Percentiles rank a stretch among this genome's conserved stretches.
Evolutionary conservation across 805 yeast genomes (phyloP).

Genomic region (Yarrowia sp.): DNA sequence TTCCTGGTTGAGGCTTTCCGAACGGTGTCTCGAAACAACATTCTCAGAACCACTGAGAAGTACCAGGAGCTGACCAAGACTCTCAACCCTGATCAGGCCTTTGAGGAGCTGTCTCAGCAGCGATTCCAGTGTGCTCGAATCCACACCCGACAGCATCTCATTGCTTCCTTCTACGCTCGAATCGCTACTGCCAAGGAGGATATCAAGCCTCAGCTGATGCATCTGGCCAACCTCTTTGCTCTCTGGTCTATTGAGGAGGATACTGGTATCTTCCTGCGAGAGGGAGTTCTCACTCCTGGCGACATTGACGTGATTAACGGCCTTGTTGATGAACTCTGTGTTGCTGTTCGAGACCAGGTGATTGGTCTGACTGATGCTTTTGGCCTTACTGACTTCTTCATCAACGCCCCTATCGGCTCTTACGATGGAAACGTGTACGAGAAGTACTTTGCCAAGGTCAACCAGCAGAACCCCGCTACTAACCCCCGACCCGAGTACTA

Average conservation of each 20-base stretch:
- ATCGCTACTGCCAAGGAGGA: conserved; percentile 40
- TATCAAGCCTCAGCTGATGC: conserved; percentile 51
- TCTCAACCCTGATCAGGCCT: conserved; percentile 37
- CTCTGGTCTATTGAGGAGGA: conserved; percentile 64
- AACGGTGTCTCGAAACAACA: conserved; percentile 38
- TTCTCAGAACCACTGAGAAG: conserved; percentile 39
- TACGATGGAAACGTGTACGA: conserved; percentile 81
- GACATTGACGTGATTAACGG: conserved; percentile 46
- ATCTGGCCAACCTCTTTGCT: conserved; percentile 62
- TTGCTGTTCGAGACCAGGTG: conserved; percentile 58
- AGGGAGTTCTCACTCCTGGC: conserved; percentile 52
- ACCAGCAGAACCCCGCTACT: conserved; percentile 47
- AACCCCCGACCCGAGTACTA: conserved; percentile 60
- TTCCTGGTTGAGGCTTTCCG: conserved; percentile 41
- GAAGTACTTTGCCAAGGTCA: conserved; percentile 63
- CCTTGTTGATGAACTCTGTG: conserved; percentile 48
- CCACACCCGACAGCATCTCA: conserved; percentile 42
- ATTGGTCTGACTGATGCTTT: conserved; percentile 79
- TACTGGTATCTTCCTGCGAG: conserved; percentile 70
- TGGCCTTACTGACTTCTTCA: conserved; percentile 69
- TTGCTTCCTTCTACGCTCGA: conserved; percentile 42
- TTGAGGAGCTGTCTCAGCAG: conserved; percentile 43
- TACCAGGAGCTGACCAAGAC: conserved; percentile 36
- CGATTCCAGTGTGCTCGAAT: conserved; percentile 44
- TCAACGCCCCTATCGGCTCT: conserved; percentile 76